Evolutionary conservation across 2,329 filamentous ascomycete genomes (phyloP).

Genomic region (Talaromyces sp.): DNA sequence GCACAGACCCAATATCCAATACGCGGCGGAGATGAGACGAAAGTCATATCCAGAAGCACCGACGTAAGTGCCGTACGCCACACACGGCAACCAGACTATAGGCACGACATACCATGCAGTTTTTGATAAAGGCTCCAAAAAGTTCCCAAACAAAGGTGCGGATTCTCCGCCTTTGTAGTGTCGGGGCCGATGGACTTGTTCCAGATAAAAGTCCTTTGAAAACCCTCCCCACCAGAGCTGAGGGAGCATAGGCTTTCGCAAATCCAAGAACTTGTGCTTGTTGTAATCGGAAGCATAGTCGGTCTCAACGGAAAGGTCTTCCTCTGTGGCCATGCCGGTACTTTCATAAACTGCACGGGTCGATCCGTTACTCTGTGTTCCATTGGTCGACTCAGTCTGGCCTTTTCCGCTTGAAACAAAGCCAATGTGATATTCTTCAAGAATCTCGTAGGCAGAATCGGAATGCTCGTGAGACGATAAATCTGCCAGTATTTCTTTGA

Average conservation of each 20-base stretch:
- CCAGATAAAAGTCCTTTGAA: conserved; percentile 90
- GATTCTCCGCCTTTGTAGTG: conserved; percentile 93
- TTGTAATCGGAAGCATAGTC: conserved; percentile 72
- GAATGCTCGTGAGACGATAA: conserved; percentile 76
- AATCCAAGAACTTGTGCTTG: conserved; percentile 87
- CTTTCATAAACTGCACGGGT: conserved; percentile 37
- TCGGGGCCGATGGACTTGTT: conserved; percentile 90
- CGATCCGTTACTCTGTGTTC: conserved; percentile 42
- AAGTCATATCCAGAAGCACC: conserved; percentile 57
- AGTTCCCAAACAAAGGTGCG: conserved; percentile 93
- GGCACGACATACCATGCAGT: conserved; percentile 94
- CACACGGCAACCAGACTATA: conserved; percentile 72
- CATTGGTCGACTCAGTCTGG: conserved; percentile 34
- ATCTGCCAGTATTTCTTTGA: conserved; percentile 76
- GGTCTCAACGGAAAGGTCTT: conserved; percentile 82
- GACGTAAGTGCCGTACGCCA: conserved; percentile 65
- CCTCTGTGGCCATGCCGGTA: conserved; percentile 84
- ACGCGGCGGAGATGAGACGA: conserved; percentile 46
- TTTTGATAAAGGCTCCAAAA: conserved; percentile 93
- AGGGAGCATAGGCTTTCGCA: conserved; percentile 74
- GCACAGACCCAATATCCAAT: conserved; percentile 64
- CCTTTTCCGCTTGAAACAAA: conserved; percentile 52
- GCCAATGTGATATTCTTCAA: conserved; percentile 80
- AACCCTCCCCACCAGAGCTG: conserved; percentile 89
- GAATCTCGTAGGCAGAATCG: conserved; percentile 89